Evolutionary conservation across 169 alveolate genomes (phyloP).

Genomic region (Plasmodium gallinaceum): DNA sequence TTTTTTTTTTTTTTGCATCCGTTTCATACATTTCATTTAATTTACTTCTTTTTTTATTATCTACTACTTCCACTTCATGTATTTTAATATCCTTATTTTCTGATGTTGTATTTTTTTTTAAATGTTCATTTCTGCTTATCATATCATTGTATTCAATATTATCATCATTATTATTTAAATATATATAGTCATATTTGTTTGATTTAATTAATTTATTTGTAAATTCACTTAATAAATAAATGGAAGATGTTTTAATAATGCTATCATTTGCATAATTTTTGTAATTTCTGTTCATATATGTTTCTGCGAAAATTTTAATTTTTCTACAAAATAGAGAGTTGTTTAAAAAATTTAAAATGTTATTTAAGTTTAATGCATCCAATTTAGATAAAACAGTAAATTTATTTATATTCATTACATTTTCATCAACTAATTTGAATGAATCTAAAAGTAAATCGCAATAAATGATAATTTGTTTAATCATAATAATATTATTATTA

Average conservation of each 20-base stretch:
- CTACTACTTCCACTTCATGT: no score
- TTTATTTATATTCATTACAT: conserved; percentile 15
- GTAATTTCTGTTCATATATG: conserved; percentile 20
- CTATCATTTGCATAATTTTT: not conserved
- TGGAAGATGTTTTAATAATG: conserved; percentile 33
- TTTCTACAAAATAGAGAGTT: conserved; percentile 63
- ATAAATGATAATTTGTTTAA: conserved; percentile 37
- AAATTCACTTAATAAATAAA: conserved; percentile 70
- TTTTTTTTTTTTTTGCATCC: no score
- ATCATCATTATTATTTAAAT: conserved; percentile 16
- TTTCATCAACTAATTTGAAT: conserved; percentile 11
- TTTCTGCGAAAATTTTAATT: conserved; percentile 70
- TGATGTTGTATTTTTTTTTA: not conserved
- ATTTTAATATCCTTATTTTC: not conserved
- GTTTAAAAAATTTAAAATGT: conserved; percentile 62
- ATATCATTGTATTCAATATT: no score
- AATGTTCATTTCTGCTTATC: no score
- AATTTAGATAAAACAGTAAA: conserved; percentile 25
- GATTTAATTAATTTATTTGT: conserved; percentile 60
- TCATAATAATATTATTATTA: conserved; percentile 45
- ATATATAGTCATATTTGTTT: conserved; percentile 75
- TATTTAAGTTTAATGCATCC: conserved; percentile 73
- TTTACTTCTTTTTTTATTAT: not conserved
- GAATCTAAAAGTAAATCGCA: conserved; percentile 29
- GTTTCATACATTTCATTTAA: not conserved